Evolutionary conservation across 345 rosid species (phyloP).

Genomic region (Garcia nutans): DNA sequence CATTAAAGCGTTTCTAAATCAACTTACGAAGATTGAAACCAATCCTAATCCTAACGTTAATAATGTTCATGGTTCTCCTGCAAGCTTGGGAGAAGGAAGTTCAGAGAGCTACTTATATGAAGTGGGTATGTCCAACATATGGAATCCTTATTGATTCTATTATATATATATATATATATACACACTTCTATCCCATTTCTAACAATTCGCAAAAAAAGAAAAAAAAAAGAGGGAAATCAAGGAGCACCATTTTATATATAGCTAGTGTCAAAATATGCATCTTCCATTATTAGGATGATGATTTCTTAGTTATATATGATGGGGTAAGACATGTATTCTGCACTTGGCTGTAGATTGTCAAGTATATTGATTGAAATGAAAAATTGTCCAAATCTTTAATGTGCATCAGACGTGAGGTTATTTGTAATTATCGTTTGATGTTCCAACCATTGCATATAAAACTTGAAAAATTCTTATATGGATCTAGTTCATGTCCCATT

Average conservation of each 20-base stretch:
- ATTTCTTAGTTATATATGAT: no score
- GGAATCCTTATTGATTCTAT: conserved; percentile 22
- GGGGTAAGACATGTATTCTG: not conserved
- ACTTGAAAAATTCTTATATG: no score
- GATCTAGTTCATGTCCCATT: no score
- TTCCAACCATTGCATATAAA: no score
- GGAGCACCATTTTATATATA: not conserved
- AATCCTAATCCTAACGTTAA: conserved; percentile 10
- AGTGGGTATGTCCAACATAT: conserved; percentile 35
- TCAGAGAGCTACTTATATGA: conserved; percentile 41
- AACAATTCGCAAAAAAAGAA: not conserved
- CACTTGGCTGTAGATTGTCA: not conserved
- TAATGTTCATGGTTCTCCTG: conserved; percentile 19
- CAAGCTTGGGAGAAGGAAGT: conserved; percentile 40
- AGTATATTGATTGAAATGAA: not conserved
- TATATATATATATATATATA: no score
- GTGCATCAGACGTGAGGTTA: not conserved
- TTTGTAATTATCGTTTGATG: no score
- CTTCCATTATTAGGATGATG: not conserved
- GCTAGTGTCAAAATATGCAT: not conserved
- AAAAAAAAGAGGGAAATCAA: not conserved
- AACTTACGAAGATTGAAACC: conserved; percentile 37
- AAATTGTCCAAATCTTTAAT: not conserved
- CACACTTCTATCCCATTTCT: not conserved
- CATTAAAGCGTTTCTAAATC: conserved; percentile 41